Conservation (phyloP, 257 asterid genomes). For the Handroanthus guayacan region DNA sequence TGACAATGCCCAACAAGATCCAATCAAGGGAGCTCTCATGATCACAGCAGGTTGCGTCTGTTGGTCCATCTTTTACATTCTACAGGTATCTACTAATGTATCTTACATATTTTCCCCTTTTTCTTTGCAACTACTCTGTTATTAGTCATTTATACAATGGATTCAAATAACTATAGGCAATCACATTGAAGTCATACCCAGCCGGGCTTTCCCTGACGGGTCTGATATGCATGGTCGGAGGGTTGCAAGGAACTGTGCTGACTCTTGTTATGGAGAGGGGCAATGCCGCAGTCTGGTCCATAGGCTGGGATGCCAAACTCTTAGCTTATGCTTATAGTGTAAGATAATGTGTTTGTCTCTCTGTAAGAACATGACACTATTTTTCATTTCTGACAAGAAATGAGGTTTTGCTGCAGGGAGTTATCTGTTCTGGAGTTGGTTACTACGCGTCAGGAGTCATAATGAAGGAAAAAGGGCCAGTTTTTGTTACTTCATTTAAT, state of each 20-base stretch:
- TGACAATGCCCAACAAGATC: constrained; percentile 42
- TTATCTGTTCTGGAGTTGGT: constrained; percentile 52
- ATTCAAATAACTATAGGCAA: constrained; percentile 41
- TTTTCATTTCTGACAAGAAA: neutral
- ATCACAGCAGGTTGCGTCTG: constrained; percentile 63
- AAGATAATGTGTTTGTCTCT: constrained; percentile 20
- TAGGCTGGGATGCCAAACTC: constrained; percentile 58
- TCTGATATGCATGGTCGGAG: constrained; percentile 56
- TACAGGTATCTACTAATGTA: constrained; percentile 51
- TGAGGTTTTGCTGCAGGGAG: constrained; percentile 44
- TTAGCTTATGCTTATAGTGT: constrained; percentile 57
- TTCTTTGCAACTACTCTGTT: neutral
- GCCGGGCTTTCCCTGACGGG: constrained; percentile 65
- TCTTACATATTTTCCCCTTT: neutral
- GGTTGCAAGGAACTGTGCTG: constrained; percentile 55
- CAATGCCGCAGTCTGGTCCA: constrained; percentile 51
- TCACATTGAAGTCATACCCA: constrained; percentile 62
- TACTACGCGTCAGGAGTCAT: constrained; percentile 54
- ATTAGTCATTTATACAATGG: neutral
- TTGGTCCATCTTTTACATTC: constrained; percentile 67
- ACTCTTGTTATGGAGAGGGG: constrained; percentile 55
- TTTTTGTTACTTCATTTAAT: constrained; percentile 58
- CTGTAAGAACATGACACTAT: neutral
- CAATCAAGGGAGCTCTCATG: constrained; percentile 65
- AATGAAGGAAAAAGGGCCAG: constrained; percentile 64